phyloP scores from a whole-genome alignment of 345 rosid species.

The Hevea brasiliensis region DNA sequence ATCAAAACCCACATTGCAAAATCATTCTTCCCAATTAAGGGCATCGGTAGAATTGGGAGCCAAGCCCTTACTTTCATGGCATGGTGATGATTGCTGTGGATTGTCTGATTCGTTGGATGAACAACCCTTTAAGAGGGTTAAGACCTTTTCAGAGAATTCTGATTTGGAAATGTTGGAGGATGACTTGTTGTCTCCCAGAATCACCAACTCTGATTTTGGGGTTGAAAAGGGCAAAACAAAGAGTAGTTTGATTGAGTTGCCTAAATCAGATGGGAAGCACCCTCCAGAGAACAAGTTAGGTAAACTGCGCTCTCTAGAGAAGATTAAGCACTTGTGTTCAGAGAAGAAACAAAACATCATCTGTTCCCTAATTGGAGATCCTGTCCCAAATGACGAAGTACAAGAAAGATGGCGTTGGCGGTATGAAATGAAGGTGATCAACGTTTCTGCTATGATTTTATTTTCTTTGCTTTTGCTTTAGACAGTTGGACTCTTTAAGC shows the following conservation, averaged over 20 bases:
- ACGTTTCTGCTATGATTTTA: conserved; percentile 8
- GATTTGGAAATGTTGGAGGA: conserved; percentile 29
- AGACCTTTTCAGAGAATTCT: conserved; percentile 23
- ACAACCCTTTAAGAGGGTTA: conserved; percentile 37
- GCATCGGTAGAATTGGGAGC: conserved; percentile 7
- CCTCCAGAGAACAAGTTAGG: conserved; percentile 21
- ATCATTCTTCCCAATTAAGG: conserved; percentile 19
- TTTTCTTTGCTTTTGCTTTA: not conserved
- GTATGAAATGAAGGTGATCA: conserved; percentile 73
- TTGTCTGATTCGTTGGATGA: conserved; percentile 25
- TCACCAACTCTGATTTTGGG: conserved; percentile 15
- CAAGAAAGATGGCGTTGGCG: conserved; percentile 86
- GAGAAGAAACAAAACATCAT: conserved; percentile 10
- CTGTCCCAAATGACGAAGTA: conserved; percentile 68
- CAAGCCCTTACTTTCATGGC: conserved; percentile 20
- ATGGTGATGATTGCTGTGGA: conserved; percentile 20
- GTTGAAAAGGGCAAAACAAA: conserved; percentile 16
- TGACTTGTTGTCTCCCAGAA: conserved; percentile 24
- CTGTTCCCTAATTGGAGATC: conserved; percentile 62
- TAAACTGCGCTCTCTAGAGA: not conserved
- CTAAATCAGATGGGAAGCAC: conserved; percentile 27
- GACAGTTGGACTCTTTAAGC: not conserved
- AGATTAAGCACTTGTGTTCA: conserved; percentile 26
- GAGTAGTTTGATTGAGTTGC: conserved; percentile 13
- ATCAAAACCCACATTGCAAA: conserved; percentile 13